phyloP scores from a whole-genome alignment of 805 yeast genomes.

The Ogataea neopini region DNA sequence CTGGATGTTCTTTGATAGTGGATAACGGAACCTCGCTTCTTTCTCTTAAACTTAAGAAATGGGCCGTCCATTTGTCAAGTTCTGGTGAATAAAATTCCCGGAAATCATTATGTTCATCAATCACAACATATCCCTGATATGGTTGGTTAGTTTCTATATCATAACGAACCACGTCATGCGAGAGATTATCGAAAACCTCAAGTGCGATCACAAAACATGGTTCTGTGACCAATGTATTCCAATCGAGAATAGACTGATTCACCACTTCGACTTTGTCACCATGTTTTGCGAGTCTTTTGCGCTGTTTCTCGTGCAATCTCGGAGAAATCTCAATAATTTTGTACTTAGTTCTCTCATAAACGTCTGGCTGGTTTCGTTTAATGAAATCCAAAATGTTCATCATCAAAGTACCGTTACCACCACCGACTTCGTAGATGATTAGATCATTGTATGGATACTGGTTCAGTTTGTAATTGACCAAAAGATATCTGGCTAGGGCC shows the following conservation, averaged over 20 bases:
- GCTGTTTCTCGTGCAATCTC: constrained; percentile 60
- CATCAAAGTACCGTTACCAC: constrained; percentile 89
- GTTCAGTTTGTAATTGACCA: constrained; percentile 69
- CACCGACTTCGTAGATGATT: constrained; percentile 83
- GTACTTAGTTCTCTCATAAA: constrained; percentile 67
- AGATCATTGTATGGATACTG: constrained; percentile 70
- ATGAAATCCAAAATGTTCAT: constrained; percentile 67
- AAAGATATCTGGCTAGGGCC: constrained; percentile 77
- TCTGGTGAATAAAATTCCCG: constrained; percentile 69
- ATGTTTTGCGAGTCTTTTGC: constrained; percentile 40
- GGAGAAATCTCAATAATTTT: constrained; percentile 71
- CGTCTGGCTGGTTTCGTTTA: constrained; percentile 63
- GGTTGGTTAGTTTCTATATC: constrained; percentile 68
- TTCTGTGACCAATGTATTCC: constrained; percentile 59
- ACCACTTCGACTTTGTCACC: constrained; percentile 58
- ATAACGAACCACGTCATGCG: constrained; percentile 80
- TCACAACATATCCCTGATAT: constrained; percentile 72
- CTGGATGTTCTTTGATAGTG: constrained; percentile 50
- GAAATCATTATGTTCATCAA: constrained; percentile 74
- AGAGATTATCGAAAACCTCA: constrained; percentile 81
- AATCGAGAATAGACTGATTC: constrained; percentile 74
- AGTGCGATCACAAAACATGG: constrained; percentile 79
- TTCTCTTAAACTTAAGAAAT: constrained; percentile 58
- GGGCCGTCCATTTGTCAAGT: constrained; percentile 54
- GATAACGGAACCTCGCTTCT: constrained; percentile 41